Evolutionary conservation across 148 eudicot genomes (phyloP).

Genomic region (Rhododendron vialii): DNA sequence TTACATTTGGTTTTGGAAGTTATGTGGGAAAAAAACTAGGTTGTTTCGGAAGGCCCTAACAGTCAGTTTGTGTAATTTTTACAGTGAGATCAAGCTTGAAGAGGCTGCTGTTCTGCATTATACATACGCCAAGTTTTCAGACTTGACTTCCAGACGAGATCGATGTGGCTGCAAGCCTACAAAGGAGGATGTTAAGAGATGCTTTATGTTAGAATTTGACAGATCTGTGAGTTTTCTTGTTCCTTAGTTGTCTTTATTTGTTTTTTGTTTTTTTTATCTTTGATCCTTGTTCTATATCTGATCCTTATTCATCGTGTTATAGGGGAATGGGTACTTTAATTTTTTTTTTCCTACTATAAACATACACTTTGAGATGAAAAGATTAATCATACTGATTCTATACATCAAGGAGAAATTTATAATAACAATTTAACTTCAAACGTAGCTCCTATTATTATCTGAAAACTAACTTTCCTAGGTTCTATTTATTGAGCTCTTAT

Average conservation of each 20-base stretch:
- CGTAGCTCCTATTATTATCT: not conserved
- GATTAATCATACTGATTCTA: not conserved
- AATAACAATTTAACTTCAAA: not conserved
- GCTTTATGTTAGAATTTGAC: slow-evolving; percentile 95
- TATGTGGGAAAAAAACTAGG: not conserved
- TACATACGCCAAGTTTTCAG: slow-evolving; percentile 83
- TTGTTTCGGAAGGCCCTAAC: not conserved
- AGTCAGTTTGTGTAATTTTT: slow-evolving; percentile 12
- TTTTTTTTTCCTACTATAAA: not conserved
- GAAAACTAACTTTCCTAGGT: not conserved
- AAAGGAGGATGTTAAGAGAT: slow-evolving; percentile 88
- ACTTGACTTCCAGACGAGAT: slow-evolving; percentile 91
- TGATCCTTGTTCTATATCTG: not conserved
- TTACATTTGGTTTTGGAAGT: not conserved
- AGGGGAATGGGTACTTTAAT: not conserved
- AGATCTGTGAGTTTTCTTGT: slow-evolving; percentile 57
- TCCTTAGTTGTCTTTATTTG: not conserved
- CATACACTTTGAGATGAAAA: not conserved
- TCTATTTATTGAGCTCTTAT: not conserved
- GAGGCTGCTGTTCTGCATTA: slow-evolving; percentile 95
- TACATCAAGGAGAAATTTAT: not conserved
- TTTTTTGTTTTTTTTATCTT: not conserved
- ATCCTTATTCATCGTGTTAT: not conserved
- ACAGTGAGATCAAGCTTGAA: slow-evolving; percentile 77
- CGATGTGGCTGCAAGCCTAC: slow-evolving; percentile 98